phyloP scores from a whole-genome alignment of 164 flowering plant genomes.

The Nymphaea colorata region DNA sequence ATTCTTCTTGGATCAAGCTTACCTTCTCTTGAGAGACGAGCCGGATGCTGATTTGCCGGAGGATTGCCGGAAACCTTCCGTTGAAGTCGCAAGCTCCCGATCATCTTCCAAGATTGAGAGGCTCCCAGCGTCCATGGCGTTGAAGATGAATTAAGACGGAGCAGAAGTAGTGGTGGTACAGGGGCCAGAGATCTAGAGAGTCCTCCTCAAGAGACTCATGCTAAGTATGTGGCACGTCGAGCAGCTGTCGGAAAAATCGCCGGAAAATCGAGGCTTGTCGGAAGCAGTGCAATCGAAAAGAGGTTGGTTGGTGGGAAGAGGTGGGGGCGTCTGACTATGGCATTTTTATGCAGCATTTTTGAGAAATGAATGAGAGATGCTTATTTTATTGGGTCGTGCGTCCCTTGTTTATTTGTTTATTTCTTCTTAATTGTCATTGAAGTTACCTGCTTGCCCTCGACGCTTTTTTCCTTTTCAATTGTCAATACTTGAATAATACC shows the following conservation, averaged over 20 bases:
- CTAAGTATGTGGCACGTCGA: not conserved
- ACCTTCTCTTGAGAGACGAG: not conserved
- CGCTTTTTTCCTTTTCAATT: not conserved
- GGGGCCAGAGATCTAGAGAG: too few relatives aligned
- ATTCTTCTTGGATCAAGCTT: not conserved
- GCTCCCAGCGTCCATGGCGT: not conserved
- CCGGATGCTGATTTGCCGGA: not conserved
- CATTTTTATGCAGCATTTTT: not conserved
- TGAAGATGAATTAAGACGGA: not conserved
- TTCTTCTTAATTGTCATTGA: not conserved
- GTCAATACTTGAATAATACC: not conserved
- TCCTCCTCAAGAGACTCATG: not conserved
- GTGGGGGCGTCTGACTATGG: not conserved
- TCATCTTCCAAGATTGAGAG: not conserved
- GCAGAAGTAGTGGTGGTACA: not conserved
- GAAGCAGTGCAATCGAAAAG: not conserved
- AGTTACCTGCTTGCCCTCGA: not conserved
- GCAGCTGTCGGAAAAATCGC: not conserved
- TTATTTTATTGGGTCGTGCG: not conserved
- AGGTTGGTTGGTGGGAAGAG: not conserved
- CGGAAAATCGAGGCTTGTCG: not conserved
- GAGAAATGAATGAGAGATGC: not conserved
- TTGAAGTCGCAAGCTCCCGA: not conserved
- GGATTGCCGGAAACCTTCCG: not conserved
- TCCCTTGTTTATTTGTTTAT: not conserved